Percentiles rank a stretch among this genome's conserved stretches.
phyloP scores from a whole-genome alignment of 768 basidiomycete species.

The Kwoniella europaea region DNA sequence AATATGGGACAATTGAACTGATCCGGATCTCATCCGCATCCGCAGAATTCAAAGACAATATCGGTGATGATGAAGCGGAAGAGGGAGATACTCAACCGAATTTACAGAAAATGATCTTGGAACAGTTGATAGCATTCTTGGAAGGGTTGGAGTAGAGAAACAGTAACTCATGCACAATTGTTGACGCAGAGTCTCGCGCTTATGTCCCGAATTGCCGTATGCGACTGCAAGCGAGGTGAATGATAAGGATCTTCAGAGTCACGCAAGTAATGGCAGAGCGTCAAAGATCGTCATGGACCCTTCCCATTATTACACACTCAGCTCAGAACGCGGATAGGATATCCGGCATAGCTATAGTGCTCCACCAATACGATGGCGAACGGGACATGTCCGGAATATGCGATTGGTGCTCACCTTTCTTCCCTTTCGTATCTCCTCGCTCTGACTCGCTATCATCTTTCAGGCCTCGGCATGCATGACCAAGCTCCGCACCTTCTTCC shows the following conservation, averaged over 20 bases:
- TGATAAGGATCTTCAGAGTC: too few species aligned
- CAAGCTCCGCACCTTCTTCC: not conserved
- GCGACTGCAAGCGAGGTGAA: not conserved
- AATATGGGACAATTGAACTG: not conserved
- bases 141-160: slow-evolving; percentile 7
- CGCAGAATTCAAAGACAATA: slow-evolving; percentile 42
- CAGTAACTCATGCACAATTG: too few species aligned
- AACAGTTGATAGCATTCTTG: slow-evolving; percentile 39
- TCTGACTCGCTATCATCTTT: not conserved
- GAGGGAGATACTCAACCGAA: slow-evolving; percentile 66
- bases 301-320: too few species aligned
- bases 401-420: not conserved
- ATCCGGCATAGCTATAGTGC: too few species aligned
- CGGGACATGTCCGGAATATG: not conserved
- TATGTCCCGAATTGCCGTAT: not conserved
- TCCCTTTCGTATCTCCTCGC: not conserved
- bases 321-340: too few species aligned
- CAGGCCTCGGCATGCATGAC: not conserved
- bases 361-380: too few species aligned
- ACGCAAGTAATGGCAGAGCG: too few species aligned
- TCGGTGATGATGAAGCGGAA: slow-evolving; percentile 52
- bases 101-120: slow-evolving; percentile 54
- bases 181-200: too few species aligned
- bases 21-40: not conserved
- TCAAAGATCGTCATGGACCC: too few species aligned